Base-by-base conservation (phyloP, 441 rosid genomes). In the Jatropha multifida region DNA sequence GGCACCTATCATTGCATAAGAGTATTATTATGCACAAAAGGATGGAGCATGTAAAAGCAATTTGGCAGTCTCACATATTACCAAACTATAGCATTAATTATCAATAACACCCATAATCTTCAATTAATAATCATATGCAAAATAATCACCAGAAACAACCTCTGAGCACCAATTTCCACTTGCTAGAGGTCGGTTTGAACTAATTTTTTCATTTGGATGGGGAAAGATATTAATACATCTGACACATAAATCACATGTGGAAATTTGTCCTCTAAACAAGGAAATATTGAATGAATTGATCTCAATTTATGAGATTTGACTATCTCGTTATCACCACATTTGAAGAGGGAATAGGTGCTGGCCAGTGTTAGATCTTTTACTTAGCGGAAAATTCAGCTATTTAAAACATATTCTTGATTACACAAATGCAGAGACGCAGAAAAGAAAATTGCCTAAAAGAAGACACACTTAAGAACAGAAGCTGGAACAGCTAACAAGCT, bases 1-100 rank as follows among this genome's bases (percentile, higher is more conserved):
- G 27, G 82, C 49, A 79, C 84, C 88, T 86, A 56, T 54, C 3
- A n/a, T 44, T 15, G 38, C 4, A 55, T 20, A 23, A 13, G 51
- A 59, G 3, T 1, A 63, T 42, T 6, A 54, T 4, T 6, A 60
- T 14, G 13, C 41, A 68, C 20, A 54, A 67, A 51, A 68, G 27
- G 26, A 60, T 37, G 10, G n/a, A 15, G 1, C 58, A 15, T 6
- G 8, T 26, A 18, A 58, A 4, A 7, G 46, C 27, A 41, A 70
- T 9, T 3, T 7, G 38, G 55, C 32, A 27, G 37, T 56, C 41
- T 26, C 14, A 48, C 44, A 69, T 27, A 37, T 9, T 37, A 37
- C n/a, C 37, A 68, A 59, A 40, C 52, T 75, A 55, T 2, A 41
- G 69, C 49, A 23, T 54, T 64, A 54, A 18, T 32, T 32, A 42